Evolutionary conservation across 306 rosid genomes (phyloP), one percentile per base, ranked within the genome.

Genomic region (Echinosophora koreensis): DNA sequence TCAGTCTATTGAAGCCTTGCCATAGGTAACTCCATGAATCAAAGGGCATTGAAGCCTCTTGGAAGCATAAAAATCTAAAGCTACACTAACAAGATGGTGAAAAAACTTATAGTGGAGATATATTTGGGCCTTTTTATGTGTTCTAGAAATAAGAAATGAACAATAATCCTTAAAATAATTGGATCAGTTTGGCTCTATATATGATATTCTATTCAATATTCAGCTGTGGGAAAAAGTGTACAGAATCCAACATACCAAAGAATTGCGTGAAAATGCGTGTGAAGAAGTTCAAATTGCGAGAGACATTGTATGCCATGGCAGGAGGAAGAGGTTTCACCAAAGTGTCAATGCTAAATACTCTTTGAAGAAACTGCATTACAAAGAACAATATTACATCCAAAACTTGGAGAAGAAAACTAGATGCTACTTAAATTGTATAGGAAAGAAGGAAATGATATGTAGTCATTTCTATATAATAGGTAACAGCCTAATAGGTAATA

Each of bases 221-320:
- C 12, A 27, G 57, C 42, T 65, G 38, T 51, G 49, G 42, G 46
- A 71, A 54, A 77, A 60, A 12, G 58, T 13, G 42, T 22, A 64
- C 32, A 10, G 37, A 84, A 83, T 75, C 73, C 13, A 42, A 74
- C 97, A 73, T 87, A 95, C 99, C 99, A 49, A 89, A 90, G 85
- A 95, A 92, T 66, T 90, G 99, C 1, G 99, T 95, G 89, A 95
- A 95, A 81, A 95, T 95, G 76, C 97, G 91, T 0, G 99, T 92
- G 89, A 95, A 95, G 96, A 95, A 95, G 89, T 27, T 85, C 94
- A 92, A 86, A 88, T 95, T 92, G 85, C 97, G 96, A 80, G 99
- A 92, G 44, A 73, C 92, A 87, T 89, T 88, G 82, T 89, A 88
- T 41, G 87, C 91, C 94, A 95, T 92, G 84, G 81, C 86, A 0